phyloP scores from a whole-genome alignment of 106 monocot genomes.

The Acorus calamus region DNA sequence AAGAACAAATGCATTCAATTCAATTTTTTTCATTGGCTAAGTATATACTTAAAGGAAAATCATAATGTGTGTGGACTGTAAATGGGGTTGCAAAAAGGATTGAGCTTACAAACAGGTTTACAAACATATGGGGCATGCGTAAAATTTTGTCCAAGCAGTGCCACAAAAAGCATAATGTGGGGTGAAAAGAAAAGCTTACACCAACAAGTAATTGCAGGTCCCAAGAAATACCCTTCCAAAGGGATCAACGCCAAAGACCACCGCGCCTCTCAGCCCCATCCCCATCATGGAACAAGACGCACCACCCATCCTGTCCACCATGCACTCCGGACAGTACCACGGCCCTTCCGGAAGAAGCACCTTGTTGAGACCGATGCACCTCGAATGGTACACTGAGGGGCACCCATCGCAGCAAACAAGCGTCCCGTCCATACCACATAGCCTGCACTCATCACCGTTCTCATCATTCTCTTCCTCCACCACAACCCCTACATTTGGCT shows the following conservation, averaged over 20 bases:
- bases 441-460: conserved; percentile 81
- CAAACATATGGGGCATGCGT: no score
- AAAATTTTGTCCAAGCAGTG: no score
- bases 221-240: conserved; percentile 61
- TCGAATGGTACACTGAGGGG: conserved; percentile 82
- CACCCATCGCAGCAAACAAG: conserved; percentile 90
- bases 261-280: conserved; percentile 58
- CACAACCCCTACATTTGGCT: neutral
- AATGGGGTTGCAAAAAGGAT: no score
- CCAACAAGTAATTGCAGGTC: conserved; percentile 78
- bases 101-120: no score
- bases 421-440: conserved; percentile 91
- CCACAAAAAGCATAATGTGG: no score
- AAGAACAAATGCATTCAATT: no score
- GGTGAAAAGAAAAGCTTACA: conserved; percentile 38
- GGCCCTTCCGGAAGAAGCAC: conserved; percentile 54
- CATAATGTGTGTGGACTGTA: no score
- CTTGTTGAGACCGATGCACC: conserved; percentile 86
- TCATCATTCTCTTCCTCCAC: conserved; percentile 27
- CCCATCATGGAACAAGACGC: conserved; percentile 38
- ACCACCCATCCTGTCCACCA: conserved; percentile 25
- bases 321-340: conserved; percentile 88
- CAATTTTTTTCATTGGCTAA: no score
- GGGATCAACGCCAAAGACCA: conserved; percentile 56
- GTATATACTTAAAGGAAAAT: no score